Evolutionary conservation across 2,329 filamentous ascomycete species (phyloP).

Genomic region (Colletotrichum sp.): DNA sequence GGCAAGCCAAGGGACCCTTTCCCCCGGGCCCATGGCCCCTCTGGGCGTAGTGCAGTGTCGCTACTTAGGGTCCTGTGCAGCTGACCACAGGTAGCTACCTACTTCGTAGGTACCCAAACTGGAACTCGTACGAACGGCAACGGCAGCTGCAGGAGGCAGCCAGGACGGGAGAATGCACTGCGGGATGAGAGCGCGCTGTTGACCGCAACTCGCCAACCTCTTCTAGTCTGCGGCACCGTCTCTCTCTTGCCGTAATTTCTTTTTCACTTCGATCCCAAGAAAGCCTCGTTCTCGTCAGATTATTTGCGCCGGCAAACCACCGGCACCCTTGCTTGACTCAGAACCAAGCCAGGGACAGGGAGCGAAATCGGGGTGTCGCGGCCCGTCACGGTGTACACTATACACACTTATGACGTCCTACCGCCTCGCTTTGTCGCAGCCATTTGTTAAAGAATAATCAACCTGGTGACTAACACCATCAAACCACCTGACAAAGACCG

Average conservation of each 20-base stretch:
- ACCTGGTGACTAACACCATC: conserved; percentile 19
- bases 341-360: conserved; percentile 6
- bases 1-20: neutral
- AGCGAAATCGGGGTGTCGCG: conserved; percentile 9
- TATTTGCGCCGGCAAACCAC: neutral
- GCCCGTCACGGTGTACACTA: neutral
- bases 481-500: conserved; percentile 17
- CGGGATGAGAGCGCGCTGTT: neutral
- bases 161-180: neutral
- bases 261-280: neutral
- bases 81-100: neutral
- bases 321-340: conserved; percentile 17
- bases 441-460: conserved; percentile 14
- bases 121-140: neutral
- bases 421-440: neutral
- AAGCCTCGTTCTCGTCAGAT: conserved; percentile 2
- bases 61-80: conserved; percentile 4
- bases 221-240: neutral
- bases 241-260: neutral
- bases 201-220: conserved; percentile 14
- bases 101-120: neutral
- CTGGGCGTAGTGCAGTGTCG: neutral
- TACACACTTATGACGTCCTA: conserved; percentile 16
- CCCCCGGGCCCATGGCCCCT: neutral
- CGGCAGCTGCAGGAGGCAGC: neutral